Evolutionary conservation across 2,329 filamentous ascomycete species (phyloP), one percentile per base, ranked within the genome.

Genomic region (Fusarium odoratissimum): DNA sequence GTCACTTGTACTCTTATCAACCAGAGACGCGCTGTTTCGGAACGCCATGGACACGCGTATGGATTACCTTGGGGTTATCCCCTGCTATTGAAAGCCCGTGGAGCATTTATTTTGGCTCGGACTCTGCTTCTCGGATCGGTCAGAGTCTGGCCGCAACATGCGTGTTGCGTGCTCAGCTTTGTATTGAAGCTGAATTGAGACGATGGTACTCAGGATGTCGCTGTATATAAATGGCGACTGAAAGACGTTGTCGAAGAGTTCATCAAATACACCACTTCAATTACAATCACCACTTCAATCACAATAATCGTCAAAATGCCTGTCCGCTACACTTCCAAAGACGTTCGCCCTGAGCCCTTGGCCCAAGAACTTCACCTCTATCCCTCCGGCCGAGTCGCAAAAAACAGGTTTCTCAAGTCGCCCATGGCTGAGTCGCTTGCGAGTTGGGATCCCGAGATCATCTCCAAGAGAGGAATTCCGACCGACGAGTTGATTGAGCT

Each of bases 371-470:
- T 89, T 61, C 77, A 79, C 19, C 87, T 87, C 67, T 74, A 81
- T 14, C 87, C 77, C 30, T 64, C 80, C 85, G 42, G 85, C 76
- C 31, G 75, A 82, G 72, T 85, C 85, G 90, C 90, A 6, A 87
- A 86, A 56, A 93, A 92, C 78, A 84, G 90, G 30, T 90, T 92
- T 76, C 79, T 92, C 72, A 93, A 93, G 80, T 89, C 84, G 5
- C 88, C 91, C 46, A 92, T 93, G 91, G 88, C 88, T 1, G 91
- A 93, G 79, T 82, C 84, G 6, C 82, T 92, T 21, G 88, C 90
- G 0, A 89, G 86, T 4, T 93, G 89, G 89, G 84, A 88, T 62
- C 82, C 86, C 5, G 84, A 84, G 31, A 84, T 88, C 56, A 73
- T 86, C 19, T 80, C 85, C 16, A 83, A 83, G 12, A 85, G 91